Evolutionary conservation across 106 monocot species (phyloP).

Genomic region (Agapanthus africanus): DNA sequence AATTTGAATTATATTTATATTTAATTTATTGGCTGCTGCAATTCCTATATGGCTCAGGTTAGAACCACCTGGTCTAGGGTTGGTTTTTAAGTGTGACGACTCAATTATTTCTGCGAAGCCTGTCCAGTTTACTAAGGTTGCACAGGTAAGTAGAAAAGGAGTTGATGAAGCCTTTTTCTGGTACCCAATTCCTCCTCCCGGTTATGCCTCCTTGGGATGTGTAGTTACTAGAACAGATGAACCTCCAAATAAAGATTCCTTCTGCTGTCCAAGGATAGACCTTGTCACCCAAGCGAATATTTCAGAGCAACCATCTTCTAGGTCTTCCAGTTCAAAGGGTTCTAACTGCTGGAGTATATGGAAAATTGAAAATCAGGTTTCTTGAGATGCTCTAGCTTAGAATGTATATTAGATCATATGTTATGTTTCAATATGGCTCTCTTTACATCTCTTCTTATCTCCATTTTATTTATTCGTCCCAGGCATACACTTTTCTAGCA

Average conservation of each 20-base stretch:
- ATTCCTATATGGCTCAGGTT: constrained; percentile 36
- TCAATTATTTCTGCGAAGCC: constrained; percentile 65
- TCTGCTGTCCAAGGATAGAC: constrained; percentile 92
- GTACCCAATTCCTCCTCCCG: constrained; percentile 92
- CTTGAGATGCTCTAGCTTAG: neutral
- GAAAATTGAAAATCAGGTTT: constrained; percentile 98
- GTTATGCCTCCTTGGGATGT: constrained; percentile 93
- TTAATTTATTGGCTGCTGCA: neutral
- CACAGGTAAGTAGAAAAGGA: constrained; percentile 61
- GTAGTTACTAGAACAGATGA: constrained; percentile 74
- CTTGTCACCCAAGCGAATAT: constrained; percentile 77
- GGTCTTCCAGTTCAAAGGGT: constrained; percentile 65
- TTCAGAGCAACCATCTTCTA: constrained; percentile 53
- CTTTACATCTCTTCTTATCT: neutral
- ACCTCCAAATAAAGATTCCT: constrained; percentile 45
- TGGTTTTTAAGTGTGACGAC: constrained; percentile 72
- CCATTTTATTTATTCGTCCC: neutral
- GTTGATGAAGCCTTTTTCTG: constrained; percentile 79
- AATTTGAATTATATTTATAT: neutral
- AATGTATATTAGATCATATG: neutral
- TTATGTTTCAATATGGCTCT: neutral
- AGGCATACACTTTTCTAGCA: constrained; percentile 90
- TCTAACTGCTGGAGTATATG: constrained; percentile 91
- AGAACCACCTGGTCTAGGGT: constrained; percentile 84
- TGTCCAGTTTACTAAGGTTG: constrained; percentile 78